These are phyloP conservation scores for Malus hybrid DNA, from an alignment of 331 rosid species.

Conservation along the genomic window DNA sequence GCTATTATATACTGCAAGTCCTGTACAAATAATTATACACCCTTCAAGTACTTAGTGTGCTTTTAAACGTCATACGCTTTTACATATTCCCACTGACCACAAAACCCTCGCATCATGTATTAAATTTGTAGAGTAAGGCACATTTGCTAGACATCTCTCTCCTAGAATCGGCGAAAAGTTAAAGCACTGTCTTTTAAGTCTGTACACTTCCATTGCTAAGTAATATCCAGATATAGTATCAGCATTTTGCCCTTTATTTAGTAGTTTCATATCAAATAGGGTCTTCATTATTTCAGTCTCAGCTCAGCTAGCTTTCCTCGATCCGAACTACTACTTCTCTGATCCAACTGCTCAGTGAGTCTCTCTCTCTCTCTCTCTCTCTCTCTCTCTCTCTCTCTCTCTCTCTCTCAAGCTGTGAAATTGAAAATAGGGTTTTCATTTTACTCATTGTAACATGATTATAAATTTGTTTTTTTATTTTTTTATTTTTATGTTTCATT, in stretches of 20 bases:
- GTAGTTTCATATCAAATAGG: constrained; percentile 13
- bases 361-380: constrained; percentile 15
- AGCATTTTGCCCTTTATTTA: constrained; percentile 11
- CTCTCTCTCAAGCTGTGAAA: constrained; percentile 2
- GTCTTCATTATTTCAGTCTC: constrained; percentile 7
- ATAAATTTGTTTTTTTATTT: background rate
- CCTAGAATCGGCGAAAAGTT: constrained; percentile 26
- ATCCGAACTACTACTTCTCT: too few species aligned
- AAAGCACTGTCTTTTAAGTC: constrained; percentile 24
- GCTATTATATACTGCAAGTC: too few species aligned
- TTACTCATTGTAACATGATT: background rate
- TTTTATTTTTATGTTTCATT: background rate
- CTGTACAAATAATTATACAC: background rate
- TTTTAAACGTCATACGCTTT: background rate
- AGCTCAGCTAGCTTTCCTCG: background rate
- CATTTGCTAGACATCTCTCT: constrained; percentile 8
- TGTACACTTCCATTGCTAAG: constrained; percentile 35
- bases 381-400: constrained; percentile 11
- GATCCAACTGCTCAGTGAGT: background rate
- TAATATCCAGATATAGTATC: constrained; percentile 37
- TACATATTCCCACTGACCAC: background rate
- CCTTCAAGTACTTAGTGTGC: background rate
- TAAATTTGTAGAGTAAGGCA: constrained; percentile 10
- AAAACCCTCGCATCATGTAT: background rate
- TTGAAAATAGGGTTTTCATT: background rate